A percentile compares a stretch with the other conserved stretches of the same genome.
phyloP scores from a whole-genome alignment of 768 basidiomycete species.

The Rhizopogon roseolus region DNA sequence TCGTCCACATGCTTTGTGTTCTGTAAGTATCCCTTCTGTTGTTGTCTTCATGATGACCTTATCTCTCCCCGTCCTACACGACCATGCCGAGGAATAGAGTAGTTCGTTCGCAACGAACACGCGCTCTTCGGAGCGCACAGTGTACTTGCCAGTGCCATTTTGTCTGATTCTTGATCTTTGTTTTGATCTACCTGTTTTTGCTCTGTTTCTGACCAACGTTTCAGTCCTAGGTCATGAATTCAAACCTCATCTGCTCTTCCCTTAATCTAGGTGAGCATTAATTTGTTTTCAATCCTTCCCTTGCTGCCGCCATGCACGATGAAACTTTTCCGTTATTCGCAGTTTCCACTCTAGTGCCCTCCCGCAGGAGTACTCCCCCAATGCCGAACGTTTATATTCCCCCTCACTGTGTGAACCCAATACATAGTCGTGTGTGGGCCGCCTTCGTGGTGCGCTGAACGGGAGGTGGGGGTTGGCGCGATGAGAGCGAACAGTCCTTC shows the following conservation, averaged over 20 bases:
- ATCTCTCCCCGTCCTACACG: conserved; percentile 91
- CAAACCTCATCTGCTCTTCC: not conserved
- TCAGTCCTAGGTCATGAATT: not conserved
- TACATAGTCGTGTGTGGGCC: conserved; percentile 62
- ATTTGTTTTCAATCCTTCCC: conserved; percentile 3
- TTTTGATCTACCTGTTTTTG: not conserved
- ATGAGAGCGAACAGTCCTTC: conserved; percentile 72
- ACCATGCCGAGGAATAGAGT: conserved; percentile 83
- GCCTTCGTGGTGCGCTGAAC: conserved; percentile 62
- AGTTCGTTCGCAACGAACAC: conserved; percentile 74
- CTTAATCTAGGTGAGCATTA: conserved; percentile 18
- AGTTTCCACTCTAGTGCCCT: conserved; percentile 82
- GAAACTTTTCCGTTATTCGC: conserved; percentile 72
- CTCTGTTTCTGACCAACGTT: conserved; percentile 11
- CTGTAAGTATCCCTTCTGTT: not conserved
- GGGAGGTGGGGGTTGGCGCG: conserved; percentile 66
- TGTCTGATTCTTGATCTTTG: conserved; percentile 47
- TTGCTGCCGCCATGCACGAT: conserved; percentile 34
- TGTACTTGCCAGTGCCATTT: conserved; percentile 90
- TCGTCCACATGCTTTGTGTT: conserved; percentile 11
- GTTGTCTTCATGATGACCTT: conserved; percentile 49
- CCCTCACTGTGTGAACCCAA: conserved; percentile 73
- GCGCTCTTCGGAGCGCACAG: conserved; percentile 56
- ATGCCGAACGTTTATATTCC: conserved; percentile 66
- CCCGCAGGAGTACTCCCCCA: conserved; percentile 67